phyloP scores from a whole-genome alignment of 768 basidiomycete genomes.

The Suillus subaureus region DNA sequence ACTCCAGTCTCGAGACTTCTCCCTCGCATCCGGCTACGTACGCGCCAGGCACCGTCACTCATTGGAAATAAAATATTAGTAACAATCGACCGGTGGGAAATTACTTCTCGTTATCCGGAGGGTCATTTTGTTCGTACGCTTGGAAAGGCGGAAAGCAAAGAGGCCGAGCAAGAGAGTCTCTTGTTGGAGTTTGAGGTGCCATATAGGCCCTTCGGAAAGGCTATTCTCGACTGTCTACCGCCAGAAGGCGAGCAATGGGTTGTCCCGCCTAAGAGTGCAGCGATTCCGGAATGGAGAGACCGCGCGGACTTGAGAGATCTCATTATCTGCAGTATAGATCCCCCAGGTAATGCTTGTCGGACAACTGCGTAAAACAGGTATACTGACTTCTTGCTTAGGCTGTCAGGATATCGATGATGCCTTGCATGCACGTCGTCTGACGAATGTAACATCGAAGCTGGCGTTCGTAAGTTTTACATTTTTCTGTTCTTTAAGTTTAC shows the following conservation, averaged over 20 bases:
- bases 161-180: slow-evolving; percentile 93
- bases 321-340: slow-evolving; percentile 95
- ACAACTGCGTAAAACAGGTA: not conserved
- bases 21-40: slow-evolving; percentile 90
- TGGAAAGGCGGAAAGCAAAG: slow-evolving; percentile 90
- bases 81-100: slow-evolving; percentile 94
- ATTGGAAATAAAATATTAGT: slow-evolving; percentile 96
- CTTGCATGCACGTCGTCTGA: slow-evolving; percentile 76
- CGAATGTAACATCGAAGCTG: slow-evolving; percentile 97
- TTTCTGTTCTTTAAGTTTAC: not conserved
- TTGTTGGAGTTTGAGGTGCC: slow-evolving; percentile 95
- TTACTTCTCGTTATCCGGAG: slow-evolving; percentile 89
- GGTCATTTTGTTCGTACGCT: slow-evolving; percentile 95
- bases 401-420: slow-evolving; percentile 99
- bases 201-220: slow-evolving; percentile 93
- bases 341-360: slow-evolving; percentile 61
- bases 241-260: slow-evolving; percentile 89
- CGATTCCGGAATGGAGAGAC: slow-evolving; percentile 68
- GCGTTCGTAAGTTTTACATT: slow-evolving; percentile 80
- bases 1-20: slow-evolving; percentile 92
- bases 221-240: slow-evolving; percentile 90
- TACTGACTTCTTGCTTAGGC: slow-evolving; percentile 44
- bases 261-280: slow-evolving; percentile 73
- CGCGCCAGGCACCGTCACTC: slow-evolving; percentile 88
- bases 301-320: slow-evolving; percentile 86